Evolutionary conservation across 352 stramenopile species (phyloP), one percentile per base, ranked within the genome.

Genomic region (Pythium insidiosum): DNA sequence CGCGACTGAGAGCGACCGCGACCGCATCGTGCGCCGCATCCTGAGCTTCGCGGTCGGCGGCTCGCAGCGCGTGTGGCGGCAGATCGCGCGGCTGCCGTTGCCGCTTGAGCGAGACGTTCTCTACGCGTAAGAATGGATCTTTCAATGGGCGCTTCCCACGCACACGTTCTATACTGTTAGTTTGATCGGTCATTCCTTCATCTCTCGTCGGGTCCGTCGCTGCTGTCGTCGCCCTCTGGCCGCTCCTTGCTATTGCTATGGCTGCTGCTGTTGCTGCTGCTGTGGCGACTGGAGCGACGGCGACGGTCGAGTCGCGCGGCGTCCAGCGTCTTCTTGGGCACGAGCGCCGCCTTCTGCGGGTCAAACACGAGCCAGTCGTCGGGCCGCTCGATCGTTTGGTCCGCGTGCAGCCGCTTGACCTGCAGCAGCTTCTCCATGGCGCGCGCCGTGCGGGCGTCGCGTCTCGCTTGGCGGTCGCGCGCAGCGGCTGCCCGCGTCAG

Each of bases 291-390:
- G n/a, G n/a, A n/a, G n/a, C n/a, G n/a, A n/a, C n/a, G n/a, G n/a
- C n/a, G n/a, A n/a, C n/a, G n/a, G n/a, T n/a, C n/a, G n/a, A n/a
- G n/a, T n/a, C n/a, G n/a, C n/a, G n/a, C n/a, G 6, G 39, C 45
- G 6, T 56, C 43, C 13, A 53, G 31, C 0, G 46, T 37, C 46
- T 85, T 85, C 29, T 83, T 70, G 25, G 73, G 50, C 34, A 85
- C 72, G 22, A 88, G 58, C 18, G 68, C 53, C n/a, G 73, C 63
- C 25, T 71, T 53, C 23, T 78, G 51, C 2, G 76, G 76, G 23
- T 88, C 76, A 16, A 84, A 88, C 53, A 88, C 76, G 25, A 88
- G 65, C 76, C 76, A 88, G 30, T 78, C 62, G 36, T 86, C 76
- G 4, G 73, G 71, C 13, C 73, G 71, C 16, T 58, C 30, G 38